Evolutionary conservation across 768 basidiomycete species (phyloP).

Genomic region (Termitomyces sp.): DNA sequence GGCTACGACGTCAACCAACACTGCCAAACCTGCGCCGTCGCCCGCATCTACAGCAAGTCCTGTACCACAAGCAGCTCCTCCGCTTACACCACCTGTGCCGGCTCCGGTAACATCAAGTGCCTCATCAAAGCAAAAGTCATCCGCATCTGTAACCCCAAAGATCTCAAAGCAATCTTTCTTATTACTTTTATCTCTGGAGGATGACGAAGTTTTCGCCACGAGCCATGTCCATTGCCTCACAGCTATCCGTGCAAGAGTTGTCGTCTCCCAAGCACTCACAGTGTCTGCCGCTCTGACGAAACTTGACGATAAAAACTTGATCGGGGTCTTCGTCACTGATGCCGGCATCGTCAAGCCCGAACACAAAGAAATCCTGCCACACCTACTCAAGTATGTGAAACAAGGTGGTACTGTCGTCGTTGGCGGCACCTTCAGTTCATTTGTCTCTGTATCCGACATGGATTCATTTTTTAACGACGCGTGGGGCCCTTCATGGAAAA

Average conservation of each 20-base stretch:
- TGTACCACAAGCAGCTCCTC: neutral
- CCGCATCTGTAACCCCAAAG: neutral
- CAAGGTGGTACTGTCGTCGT: constrained; percentile 31
- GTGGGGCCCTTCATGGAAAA: constrained; percentile 24
- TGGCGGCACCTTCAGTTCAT: constrained; percentile 21
- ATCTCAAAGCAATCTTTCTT: constrained; percentile 17
- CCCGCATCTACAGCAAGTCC: neutral
- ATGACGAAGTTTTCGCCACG: constrained; percentile 9
- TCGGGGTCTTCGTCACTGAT: constrained; percentile 32
- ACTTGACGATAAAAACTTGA: constrained; percentile 24
- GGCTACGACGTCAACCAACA: neutral
- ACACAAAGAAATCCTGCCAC: constrained; percentile 22
- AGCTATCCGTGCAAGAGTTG: constrained; percentile 14
- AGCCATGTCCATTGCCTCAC: constrained; percentile 16
- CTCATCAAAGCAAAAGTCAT: neutral
- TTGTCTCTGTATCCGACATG: constrained; percentile 10
- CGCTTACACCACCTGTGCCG: neutral
- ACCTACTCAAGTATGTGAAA: constrained; percentile 28
- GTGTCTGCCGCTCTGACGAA: constrained; percentile 11
- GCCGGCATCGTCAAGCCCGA: constrained; percentile 19
- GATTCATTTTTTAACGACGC: constrained; percentile 14
- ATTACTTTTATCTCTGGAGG: constrained; percentile 20
- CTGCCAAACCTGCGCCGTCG: neutral
- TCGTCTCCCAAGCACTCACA: constrained; percentile 13
- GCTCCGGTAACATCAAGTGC: neutral